Conservation (phyloP, 1,284 basidiomycete genomes). For the Pterulicium gracile region DNA sequence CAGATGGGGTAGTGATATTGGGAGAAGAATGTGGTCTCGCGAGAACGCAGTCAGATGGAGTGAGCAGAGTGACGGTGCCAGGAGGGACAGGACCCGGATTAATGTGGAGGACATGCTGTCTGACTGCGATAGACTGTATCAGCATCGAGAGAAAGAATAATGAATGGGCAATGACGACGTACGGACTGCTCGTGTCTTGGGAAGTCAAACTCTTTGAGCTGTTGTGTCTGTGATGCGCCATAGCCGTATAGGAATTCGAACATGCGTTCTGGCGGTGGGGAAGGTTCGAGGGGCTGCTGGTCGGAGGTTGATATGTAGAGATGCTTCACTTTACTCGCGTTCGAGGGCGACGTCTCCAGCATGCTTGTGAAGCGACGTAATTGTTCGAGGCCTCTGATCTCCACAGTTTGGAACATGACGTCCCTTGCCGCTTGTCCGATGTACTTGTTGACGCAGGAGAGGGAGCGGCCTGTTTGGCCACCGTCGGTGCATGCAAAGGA, state of each 20-base stretch:
- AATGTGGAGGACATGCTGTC: neutral
- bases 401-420: constrained; percentile 11
- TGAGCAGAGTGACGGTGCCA: neutral
- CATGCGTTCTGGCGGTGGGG: neutral
- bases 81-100: neutral
- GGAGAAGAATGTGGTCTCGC: neutral
- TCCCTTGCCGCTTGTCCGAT: constrained; percentile 8
- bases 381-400: constrained; percentile 9
- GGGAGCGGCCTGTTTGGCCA: constrained; percentile 12
- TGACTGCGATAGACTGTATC: no score
- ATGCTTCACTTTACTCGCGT: constrained; percentile 8
- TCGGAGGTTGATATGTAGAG: constrained; percentile 5
- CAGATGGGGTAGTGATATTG: neutral
- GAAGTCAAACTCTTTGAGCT: no score
- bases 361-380: constrained; percentile 9
- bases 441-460: constrained; percentile 12
- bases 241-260: neutral
- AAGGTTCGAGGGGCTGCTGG: neutral
- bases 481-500: constrained; percentile 12
- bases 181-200: no score
- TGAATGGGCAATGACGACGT: no score
- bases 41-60: neutral
- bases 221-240: no score
- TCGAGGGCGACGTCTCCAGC: constrained; percentile 4
- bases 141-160: no score